phyloP scores from a whole-genome alignment of 805 yeast species.

The Tetrapisispora iriomotensis region DNA sequence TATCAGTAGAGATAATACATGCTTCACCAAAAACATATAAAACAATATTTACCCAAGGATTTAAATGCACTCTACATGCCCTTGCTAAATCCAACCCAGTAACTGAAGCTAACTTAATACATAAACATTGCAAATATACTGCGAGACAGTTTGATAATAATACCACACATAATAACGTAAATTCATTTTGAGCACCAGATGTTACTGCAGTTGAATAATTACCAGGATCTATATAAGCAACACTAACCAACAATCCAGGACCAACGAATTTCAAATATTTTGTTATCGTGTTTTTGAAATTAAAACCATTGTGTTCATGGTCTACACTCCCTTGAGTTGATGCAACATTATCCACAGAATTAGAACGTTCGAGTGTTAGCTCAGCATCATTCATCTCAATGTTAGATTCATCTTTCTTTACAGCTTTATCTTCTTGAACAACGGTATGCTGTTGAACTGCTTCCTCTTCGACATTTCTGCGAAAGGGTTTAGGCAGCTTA shows the following conservation, averaged over 20 bases:
- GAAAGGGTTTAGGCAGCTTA: no score
- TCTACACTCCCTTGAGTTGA: background rate
- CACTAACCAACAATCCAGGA: conserved; percentile 81
- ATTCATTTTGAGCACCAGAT: conserved; percentile 75
- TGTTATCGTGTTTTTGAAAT: conserved; percentile 17
- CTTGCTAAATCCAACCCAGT: conserved; percentile 86
- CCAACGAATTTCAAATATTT: conserved; percentile 68
- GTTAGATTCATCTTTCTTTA: no score
- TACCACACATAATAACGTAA: conserved; percentile 60
- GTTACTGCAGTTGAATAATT: conserved; percentile 84
- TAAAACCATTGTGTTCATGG: background rate
- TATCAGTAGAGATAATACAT: conserved; percentile 85
- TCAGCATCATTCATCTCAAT: no score
- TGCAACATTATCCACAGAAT: background rate
- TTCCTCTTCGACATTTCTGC: no score
- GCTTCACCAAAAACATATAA: conserved; percentile 74
- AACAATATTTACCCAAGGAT: conserved; percentile 51
- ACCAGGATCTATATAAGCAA: conserved; percentile 92
- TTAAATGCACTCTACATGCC: conserved; percentile 65
- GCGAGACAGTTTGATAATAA: conserved; percentile 78
- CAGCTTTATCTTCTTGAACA: no score
- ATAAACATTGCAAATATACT: conserved; percentile 67
- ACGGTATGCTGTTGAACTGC: no score
- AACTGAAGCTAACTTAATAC: conserved; percentile 79
- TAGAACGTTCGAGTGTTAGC: no score